Evolutionary conservation across 208 protist genomes (phyloP).

Genomic region (Trypanosoma mega): DNA sequence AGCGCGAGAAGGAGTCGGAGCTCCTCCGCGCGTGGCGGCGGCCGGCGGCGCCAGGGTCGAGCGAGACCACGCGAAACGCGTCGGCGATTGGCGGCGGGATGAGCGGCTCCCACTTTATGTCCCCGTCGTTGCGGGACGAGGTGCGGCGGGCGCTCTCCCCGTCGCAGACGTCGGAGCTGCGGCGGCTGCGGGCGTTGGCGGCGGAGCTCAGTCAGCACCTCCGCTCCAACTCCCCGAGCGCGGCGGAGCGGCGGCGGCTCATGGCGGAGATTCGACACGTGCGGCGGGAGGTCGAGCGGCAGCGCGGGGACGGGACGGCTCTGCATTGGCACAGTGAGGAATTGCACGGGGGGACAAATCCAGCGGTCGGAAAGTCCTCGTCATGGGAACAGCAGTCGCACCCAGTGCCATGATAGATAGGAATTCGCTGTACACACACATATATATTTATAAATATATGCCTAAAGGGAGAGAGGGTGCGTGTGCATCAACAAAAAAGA

Average conservation of each 20-base stretch:
- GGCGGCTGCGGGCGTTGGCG: slow-evolving; percentile 29
- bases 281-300: slow-evolving; percentile 24
- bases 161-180: not conserved
- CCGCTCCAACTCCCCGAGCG: slow-evolving; percentile 19
- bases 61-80: too few relatives aligned
- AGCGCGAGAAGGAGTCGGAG: slow-evolving; percentile 20
- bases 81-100: too few relatives aligned
- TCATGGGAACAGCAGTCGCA: too few relatives aligned
- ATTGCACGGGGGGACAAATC: not conserved
- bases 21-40: slow-evolving; percentile 8
- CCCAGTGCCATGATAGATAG: too few relatives aligned
- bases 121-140: slow-evolving; percentile 12
- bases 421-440: too few relatives aligned
- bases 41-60: not conserved
- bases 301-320: not conserved
- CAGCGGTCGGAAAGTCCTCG: too few relatives aligned
- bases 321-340: not conserved
- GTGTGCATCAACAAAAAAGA: too few relatives aligned
- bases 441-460: too few relatives aligned
- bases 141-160: slow-evolving; percentile 10
- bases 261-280: slow-evolving; percentile 35
- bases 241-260: slow-evolving; percentile 31
- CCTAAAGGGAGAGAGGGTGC: too few relatives aligned
- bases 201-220: slow-evolving; percentile 36
- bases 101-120: slow-evolving; percentile 4